A percentile compares a stretch with the other conserved stretches of the same genome.
These are phyloP conservation scores for Aspergillus awamori DNA, from an alignment of 2,329 filamentous ascomycete species.

Conservation along the genomic window DNA sequence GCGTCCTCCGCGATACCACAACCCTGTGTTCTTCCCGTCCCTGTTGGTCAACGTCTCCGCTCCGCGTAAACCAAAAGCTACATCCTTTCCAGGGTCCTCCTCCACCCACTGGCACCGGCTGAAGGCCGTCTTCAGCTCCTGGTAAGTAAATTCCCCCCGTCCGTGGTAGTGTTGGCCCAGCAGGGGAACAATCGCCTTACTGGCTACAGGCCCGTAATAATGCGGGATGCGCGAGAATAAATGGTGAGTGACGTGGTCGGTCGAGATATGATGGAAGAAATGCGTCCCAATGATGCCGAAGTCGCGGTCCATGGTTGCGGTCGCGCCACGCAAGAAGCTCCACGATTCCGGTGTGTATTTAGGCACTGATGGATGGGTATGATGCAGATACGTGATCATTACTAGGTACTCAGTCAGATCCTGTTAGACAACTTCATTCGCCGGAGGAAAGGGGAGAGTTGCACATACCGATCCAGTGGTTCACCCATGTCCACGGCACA, in stretches of 20 bases:
- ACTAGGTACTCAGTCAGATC: not conserved
- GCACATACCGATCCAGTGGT: not conserved
- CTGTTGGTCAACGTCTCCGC: not conserved
- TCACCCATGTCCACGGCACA: not conserved
- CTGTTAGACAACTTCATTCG: not conserved
- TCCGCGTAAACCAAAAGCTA: not conserved
- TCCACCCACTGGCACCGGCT: not conserved
- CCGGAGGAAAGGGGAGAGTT: not conserved
- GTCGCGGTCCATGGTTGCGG: not conserved
- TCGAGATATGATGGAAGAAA: not conserved
- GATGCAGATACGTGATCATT: slow-evolving; percentile 1
- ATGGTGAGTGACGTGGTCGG: not conserved
- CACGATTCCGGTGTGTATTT: not conserved
- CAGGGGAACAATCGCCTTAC: not conserved
- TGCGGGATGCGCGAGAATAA: not conserved
- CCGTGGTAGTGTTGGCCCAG: not conserved
- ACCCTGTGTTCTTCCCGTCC: not conserved
- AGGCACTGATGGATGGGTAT: not conserved
- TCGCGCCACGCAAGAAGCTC: not conserved
- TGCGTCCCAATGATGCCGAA: not conserved
- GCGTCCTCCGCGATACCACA: not conserved
- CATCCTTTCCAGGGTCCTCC: not conserved
- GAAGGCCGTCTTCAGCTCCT: not conserved
- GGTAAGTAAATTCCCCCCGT: not conserved
- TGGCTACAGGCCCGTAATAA: not conserved